These are phyloP conservation scores for Fistulifera solaris DNA, from an alignment of 108 stramenopile species.

Conservation along the genomic window DNA sequence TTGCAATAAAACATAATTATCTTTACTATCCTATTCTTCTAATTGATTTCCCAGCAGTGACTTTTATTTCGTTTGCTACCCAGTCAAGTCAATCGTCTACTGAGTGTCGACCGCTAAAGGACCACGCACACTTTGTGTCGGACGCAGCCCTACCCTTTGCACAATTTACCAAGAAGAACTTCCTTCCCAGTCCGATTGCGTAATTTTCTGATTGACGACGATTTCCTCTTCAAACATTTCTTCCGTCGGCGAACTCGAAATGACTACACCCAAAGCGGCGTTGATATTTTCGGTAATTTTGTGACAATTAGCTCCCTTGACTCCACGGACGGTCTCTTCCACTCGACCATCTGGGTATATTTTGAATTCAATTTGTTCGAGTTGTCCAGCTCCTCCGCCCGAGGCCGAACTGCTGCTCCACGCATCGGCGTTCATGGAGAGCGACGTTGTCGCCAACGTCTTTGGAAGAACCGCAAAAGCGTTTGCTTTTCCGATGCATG, in stretches of 20 bases:
- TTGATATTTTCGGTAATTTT: slow-evolving; percentile 68
- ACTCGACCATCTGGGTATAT: slow-evolving; percentile 72
- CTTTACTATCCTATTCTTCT: no score
- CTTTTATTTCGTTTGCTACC: no score
- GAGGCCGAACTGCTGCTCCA: not conserved
- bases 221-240: slow-evolving; percentile 76
- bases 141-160: no score
- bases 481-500: no score
- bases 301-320: slow-evolving; percentile 67
- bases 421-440: not conserved
- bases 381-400: slow-evolving; percentile 10
- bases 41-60: no score
- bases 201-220: slow-evolving; percentile 41
- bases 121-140: no score
- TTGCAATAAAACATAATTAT: no score
- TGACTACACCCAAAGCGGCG: slow-evolving; percentile 56
- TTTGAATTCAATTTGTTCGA: slow-evolving; percentile 74
- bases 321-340: slow-evolving; percentile 71
- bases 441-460: not conserved
- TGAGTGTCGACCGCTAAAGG: no score
- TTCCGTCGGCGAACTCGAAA: slow-evolving; percentile 58
- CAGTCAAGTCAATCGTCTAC: no score
- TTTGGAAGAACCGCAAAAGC: no score
- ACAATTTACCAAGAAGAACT: slow-evolving; percentile 36
- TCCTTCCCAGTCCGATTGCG: slow-evolving; percentile 43